A percentile compares a stretch with the other conserved stretches of the same genome.
phyloP scores from a whole-genome alignment of 306 rosid species.

The Dalbergia cochinchinensis region DNA sequence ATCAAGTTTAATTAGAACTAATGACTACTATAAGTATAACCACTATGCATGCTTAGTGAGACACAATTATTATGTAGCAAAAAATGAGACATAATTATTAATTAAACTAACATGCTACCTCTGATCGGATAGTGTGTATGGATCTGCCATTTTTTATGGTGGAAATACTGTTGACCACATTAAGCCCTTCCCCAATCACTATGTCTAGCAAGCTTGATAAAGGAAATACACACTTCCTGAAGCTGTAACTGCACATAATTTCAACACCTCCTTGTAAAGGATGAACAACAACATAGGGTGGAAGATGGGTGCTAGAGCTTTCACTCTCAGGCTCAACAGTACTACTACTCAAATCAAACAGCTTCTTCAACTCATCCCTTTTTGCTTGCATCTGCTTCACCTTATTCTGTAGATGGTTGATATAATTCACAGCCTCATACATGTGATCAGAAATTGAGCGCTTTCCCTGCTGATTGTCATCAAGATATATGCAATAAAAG shows the following conservation, averaged over 20 bases:
- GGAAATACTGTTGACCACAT: slow-evolving; percentile 53
- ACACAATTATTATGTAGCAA: too few species aligned
- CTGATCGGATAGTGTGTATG: slow-evolving; percentile 51
- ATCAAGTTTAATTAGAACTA: slow-evolving; percentile 16
- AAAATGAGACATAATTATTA: too few species aligned
- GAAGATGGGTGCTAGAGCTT: slow-evolving; percentile 3
- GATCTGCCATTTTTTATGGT: slow-evolving; percentile 48
- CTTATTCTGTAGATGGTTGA: slow-evolving; percentile 56
- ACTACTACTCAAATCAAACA: slow-evolving; percentile 18
- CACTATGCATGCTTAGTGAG: neutral
- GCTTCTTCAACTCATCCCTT: slow-evolving; percentile 56
- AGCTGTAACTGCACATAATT: slow-evolving; percentile 53
- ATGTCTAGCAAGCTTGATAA: slow-evolving; percentile 54
- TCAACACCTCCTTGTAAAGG: slow-evolving; percentile 61
- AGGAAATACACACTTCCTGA: slow-evolving; percentile 39
- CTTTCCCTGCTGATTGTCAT: slow-evolving; percentile 61
- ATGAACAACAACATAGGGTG: slow-evolving; percentile 48
- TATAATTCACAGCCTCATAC: slow-evolving; percentile 68
- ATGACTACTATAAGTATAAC: too few species aligned
- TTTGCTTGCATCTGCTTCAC: slow-evolving; percentile 51
- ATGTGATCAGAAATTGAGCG: slow-evolving; percentile 73
- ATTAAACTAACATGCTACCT: slow-evolving; percentile 55
- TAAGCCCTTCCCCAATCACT: slow-evolving; percentile 60
- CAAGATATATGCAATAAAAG: neutral
- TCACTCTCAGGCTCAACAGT: slow-evolving; percentile 27